Evolutionary conservation across 75 land plant species (phyloP).

Genomic region (Cunninghamia lanceolata): DNA sequence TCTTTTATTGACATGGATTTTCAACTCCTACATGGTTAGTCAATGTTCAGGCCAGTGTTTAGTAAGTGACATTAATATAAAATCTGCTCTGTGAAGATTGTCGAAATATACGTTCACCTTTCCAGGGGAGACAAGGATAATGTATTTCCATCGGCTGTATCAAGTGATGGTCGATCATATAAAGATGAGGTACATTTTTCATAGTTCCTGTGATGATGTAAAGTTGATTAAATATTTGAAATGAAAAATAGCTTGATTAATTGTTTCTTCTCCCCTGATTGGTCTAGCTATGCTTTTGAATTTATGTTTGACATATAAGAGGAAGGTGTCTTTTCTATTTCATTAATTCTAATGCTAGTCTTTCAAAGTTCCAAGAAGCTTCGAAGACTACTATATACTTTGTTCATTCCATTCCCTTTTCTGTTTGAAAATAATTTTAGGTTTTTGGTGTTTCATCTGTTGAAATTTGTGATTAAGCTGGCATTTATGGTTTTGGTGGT

Average conservation of each 20-base stretch:
- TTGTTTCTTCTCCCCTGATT: not conserved
- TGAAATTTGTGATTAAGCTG: not conserved
- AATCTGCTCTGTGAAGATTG: conserved; percentile 61
- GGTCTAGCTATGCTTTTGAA: not conserved
- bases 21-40: not conserved
- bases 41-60: not conserved
- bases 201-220: not conserved
- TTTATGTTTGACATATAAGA: not conserved
- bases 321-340: not conserved
- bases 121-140: conserved; percentile 76
- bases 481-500: not conserved
- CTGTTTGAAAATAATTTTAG: not conserved
- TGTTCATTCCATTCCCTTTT: not conserved
- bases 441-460: not conserved
- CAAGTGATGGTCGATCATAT: conserved; percentile 96
- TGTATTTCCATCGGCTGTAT: conserved; percentile 80
- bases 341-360: not conserved
- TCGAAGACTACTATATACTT: not conserved
- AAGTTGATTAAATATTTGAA: not conserved
- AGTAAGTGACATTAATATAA: not conserved
- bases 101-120: conserved; percentile 84
- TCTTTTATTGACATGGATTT: not conserved
- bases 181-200: conserved; percentile 72
- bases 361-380: not conserved
- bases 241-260: not conserved